Conservation (phyloP, 495 filamentous ascomycete species). For the Hypomontagnella monticulosa region DNA sequence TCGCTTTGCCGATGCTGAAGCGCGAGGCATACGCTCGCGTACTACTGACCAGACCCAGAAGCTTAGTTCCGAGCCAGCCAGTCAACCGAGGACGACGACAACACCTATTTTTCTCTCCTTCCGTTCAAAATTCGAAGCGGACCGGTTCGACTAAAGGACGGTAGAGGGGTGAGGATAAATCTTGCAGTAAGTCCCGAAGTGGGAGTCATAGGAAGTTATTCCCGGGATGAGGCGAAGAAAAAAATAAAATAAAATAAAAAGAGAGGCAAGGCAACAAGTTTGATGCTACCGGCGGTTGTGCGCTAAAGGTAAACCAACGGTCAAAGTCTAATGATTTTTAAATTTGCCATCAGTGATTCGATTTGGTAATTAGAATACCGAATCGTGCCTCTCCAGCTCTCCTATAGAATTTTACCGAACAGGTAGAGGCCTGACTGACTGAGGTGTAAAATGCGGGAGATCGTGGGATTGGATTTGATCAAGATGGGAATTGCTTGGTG, state of each 20-base stretch:
- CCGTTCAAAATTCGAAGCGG: background rate
- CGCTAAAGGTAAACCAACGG: conserved; percentile 13
- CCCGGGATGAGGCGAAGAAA: conserved; percentile 15
- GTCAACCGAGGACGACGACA: conserved; percentile 44
- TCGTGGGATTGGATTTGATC: conserved; percentile 38
- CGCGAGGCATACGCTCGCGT: conserved; percentile 74
- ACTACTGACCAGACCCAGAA: conserved; percentile 59
- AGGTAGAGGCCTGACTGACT: background rate
- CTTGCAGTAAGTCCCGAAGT: conserved; percentile 8
- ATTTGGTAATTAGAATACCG: conserved; percentile 13
- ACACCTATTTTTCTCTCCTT: conserved; percentile 23
- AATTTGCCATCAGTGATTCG: background rate
- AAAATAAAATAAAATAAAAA: background rate
- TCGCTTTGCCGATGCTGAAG: conserved; percentile 72
- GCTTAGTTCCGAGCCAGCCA: conserved; percentile 61
- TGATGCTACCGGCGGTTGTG: conserved; percentile 23
- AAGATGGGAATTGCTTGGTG: conserved; percentile 39
- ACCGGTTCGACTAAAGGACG: conserved; percentile 8
- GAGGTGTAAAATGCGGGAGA: conserved; percentile 22
- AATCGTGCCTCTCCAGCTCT: conserved; percentile 13
- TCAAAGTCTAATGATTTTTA: conserved; percentile 10
- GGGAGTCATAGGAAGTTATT: conserved; percentile 41
- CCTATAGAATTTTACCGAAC: conserved; percentile 10
- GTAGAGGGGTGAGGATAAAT: conserved; percentile 10
- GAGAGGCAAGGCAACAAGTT: conserved; percentile 9